A percentile compares a stretch with the other conserved stretches of the same genome.
These are phyloP conservation scores for Fomitopsis betulina DNA, from an alignment of 1,284 basidiomycete species.

Conservation along the genomic window DNA sequence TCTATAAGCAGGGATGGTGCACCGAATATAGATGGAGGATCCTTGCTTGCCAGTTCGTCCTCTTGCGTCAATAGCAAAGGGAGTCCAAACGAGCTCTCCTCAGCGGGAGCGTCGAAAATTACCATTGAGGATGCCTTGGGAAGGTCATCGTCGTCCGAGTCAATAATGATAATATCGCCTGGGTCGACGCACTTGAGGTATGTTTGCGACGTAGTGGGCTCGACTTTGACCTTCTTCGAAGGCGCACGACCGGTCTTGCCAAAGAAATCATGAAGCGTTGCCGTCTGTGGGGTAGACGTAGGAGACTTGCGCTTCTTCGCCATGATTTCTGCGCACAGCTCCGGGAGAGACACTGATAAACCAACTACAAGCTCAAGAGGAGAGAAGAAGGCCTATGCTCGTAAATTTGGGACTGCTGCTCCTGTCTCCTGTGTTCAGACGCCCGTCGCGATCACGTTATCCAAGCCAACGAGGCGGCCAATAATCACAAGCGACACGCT, in stretches of 20 bases:
- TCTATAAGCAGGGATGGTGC: constrained; percentile 5
- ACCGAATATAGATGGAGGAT: constrained; percentile 5
- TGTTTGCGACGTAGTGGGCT: constrained; percentile 5
- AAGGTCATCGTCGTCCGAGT: constrained; percentile 45
- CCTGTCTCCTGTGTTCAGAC: too few species aligned
- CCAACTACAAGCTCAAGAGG: too few species aligned
- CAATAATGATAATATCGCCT: constrained; percentile 51
- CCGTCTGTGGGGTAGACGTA: constrained; percentile 29
- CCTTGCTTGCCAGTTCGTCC: background rate
- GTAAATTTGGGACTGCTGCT: too few species aligned
- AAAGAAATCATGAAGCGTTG: constrained; percentile 52
- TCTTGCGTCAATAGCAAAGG: background rate
- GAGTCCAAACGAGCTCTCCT: background rate
- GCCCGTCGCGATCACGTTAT: background rate
- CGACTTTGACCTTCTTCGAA: constrained; percentile 17
- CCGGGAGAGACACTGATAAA: too few species aligned
- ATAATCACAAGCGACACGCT: background rate
- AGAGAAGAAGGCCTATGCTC: too few species aligned
- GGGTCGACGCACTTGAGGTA: constrained; percentile 20
- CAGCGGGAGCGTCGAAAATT: background rate
- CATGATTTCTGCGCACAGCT: constrained; percentile 10
- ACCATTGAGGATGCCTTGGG: constrained; percentile 4
- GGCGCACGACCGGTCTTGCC: constrained; percentile 15
- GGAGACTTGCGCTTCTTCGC: constrained; percentile 42
- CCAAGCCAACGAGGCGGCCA: background rate